Percentiles rank a stretch among this genome's conserved stretches.
These are phyloP conservation scores for Paraleonurus japonicus DNA, from an alignment of 257 asterid species.

Conservation along the genomic window DNA sequence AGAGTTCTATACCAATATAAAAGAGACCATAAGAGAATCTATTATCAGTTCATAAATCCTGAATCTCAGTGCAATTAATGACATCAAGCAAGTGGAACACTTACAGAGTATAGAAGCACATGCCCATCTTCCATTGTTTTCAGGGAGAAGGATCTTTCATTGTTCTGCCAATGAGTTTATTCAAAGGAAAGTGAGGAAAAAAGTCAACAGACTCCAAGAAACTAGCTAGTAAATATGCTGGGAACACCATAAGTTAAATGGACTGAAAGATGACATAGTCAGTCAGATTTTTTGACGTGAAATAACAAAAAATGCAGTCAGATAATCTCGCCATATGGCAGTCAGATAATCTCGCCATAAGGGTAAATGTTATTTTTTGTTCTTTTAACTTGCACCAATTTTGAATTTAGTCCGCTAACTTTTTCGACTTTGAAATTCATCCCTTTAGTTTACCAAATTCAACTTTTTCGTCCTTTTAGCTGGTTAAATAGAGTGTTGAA, in stretches of 20 bases:
- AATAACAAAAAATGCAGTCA: neutral
- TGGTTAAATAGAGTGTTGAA: too few species aligned
- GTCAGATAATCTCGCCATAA: neutral
- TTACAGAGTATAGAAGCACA: constrained; percentile 75
- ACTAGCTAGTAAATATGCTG: constrained; percentile 1
- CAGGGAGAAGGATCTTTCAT: constrained; percentile 79
- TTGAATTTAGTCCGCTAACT: too few species aligned
- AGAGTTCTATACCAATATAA: constrained; percentile 57
- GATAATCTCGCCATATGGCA: neutral
- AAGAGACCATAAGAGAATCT: constrained; percentile 21
- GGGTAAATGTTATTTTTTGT: too few species aligned
- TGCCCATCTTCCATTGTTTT: constrained; percentile 98
- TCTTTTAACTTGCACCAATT: too few species aligned
- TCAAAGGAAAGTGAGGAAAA: neutral
- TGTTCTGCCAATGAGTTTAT: constrained; percentile 57
- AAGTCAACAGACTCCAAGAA: neutral
- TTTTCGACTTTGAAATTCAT: too few species aligned
- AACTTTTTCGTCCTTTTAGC: too few species aligned
- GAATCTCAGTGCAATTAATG: constrained; percentile 11
- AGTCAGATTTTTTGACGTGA: constrained; percentile 1
- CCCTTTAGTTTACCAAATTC: too few species aligned
- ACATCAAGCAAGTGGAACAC: constrained; percentile 33
- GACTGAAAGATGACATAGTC: constrained; percentile 2
- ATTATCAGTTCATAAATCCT: neutral
- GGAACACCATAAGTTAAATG: neutral